These are phyloP conservation scores for Solanum appendiculatum DNA, from an alignment of 257 asterid species.

Conservation along the genomic window DNA sequence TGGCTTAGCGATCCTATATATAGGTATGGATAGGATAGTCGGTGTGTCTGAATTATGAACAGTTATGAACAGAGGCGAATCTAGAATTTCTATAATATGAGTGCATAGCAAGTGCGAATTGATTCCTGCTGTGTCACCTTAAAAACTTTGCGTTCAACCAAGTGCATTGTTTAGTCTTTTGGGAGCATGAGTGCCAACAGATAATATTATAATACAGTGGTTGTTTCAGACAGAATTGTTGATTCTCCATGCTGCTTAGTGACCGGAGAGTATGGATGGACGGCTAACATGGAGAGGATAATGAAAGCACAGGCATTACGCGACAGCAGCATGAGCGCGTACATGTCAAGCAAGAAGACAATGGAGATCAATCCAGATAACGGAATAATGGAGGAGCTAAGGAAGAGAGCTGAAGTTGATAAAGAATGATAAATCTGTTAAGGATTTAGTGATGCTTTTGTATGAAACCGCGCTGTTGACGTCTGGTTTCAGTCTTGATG, in stretches of 20 bases:
- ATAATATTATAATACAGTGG: background rate
- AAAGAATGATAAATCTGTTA: slow-evolving; percentile 10
- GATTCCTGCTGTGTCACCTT: too few relatives aligned
- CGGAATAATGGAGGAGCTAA: slow-evolving; percentile 4
- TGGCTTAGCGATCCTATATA: background rate
- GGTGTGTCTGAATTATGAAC: background rate
- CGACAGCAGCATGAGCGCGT: slow-evolving; percentile 4
- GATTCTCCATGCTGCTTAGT: slow-evolving; percentile 8
- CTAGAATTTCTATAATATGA: too few relatives aligned
- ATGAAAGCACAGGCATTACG: background rate
- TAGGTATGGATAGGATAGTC: background rate
- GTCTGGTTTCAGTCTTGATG: slow-evolving; percentile 9
- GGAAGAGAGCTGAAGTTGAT: slow-evolving; percentile 1
- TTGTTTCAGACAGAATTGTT: background rate
- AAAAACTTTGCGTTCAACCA: too few relatives aligned
- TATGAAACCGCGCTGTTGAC: slow-evolving; percentile 4
- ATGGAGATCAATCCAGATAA: slow-evolving; percentile 9
- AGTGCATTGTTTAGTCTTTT: too few relatives aligned
- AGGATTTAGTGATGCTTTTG: slow-evolving; percentile 2
- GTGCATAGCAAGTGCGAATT: too few relatives aligned
- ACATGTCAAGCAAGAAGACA: slow-evolving; percentile 8
- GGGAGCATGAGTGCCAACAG: too few relatives aligned
- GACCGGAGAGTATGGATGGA: slow-evolving; percentile 16
- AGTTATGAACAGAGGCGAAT: too few relatives aligned
- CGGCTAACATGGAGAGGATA: background rate